phyloP scores from a whole-genome alignment of 192 early-diverging fungal genomes.

The Cetraspora pellucida region DNA sequence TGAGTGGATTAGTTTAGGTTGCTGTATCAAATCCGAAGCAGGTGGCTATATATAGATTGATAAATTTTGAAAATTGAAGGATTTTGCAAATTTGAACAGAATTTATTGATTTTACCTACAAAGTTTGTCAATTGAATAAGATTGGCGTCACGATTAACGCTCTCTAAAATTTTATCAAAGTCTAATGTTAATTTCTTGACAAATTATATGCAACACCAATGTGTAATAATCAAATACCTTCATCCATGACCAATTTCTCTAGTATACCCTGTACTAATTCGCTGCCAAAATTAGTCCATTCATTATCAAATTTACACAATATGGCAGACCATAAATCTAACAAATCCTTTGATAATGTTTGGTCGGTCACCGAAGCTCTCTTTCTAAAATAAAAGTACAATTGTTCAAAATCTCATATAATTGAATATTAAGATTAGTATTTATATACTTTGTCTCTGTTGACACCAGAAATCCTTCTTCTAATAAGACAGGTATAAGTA shows the following conservation, averaged over 20 bases:
- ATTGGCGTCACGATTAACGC: too few relatives aligned
- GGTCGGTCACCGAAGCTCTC: conserved; percentile 39
- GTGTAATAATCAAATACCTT: conserved; percentile 8
- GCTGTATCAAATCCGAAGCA: too few relatives aligned
- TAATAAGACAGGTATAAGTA: conserved; percentile 55
- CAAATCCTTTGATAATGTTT: conserved; percentile 44
- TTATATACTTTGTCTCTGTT: conserved; percentile 43
- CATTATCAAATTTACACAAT: conserved; percentile 44
- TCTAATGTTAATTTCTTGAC: too few relatives aligned
- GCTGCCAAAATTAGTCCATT: conserved; percentile 38
- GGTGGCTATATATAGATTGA: too few relatives aligned
- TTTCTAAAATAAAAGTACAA: conserved; percentile 33
- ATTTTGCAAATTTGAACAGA: too few relatives aligned
- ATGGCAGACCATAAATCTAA: conserved; percentile 46
- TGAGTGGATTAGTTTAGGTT: background rate
- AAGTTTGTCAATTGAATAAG: too few relatives aligned
- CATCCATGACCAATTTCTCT: conserved; percentile 26
- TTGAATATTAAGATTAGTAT: background rate
- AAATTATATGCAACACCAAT: background rate
- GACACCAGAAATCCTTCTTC: conserved; percentile 61
- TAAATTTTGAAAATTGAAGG: too few relatives aligned
- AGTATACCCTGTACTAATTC: conserved; percentile 40
- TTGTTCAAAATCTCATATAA: background rate
- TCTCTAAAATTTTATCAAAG: too few relatives aligned
- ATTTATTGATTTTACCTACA: too few relatives aligned